phyloP scores from a whole-genome alignment of 768 basidiomycete genomes.

The Termitomyces sp. region DNA sequence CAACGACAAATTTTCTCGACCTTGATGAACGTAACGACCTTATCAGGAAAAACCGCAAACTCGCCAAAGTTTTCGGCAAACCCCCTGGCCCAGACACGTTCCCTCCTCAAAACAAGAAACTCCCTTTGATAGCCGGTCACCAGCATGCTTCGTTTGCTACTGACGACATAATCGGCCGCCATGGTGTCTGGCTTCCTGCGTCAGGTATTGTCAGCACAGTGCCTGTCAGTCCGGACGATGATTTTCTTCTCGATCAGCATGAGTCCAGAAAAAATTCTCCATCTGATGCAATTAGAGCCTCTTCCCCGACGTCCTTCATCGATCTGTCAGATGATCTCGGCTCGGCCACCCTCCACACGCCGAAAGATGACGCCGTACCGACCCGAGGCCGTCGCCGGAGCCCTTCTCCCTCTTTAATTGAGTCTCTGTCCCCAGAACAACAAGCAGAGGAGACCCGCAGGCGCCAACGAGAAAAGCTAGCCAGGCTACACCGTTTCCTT shows the following conservation, averaged over 20 bases:
- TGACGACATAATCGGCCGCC: constrained; percentile 9
- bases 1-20: constrained; percentile 65
- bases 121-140: constrained; percentile 15
- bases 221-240: constrained; percentile 52
- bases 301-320: constrained; percentile 51
- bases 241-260: constrained; percentile 27
- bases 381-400: constrained; percentile 22
- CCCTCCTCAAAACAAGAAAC: constrained; percentile 10
- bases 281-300: constrained; percentile 15
- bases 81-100: constrained; percentile 48
- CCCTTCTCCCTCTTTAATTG: constrained; percentile 39
- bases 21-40: constrained; percentile 67
- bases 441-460: constrained; percentile 59
- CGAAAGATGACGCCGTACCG: constrained; percentile 16
- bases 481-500: constrained; percentile 80
- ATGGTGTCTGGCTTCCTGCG: constrained; percentile 31
- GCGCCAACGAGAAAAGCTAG: constrained; percentile 71
- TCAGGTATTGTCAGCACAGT: constrained; percentile 22
- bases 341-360: constrained; percentile 19
- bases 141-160: constrained; percentile 20
- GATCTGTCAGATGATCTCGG: constrained; percentile 65
- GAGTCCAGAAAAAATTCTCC: constrained; percentile 11
- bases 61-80: constrained; percentile 77
- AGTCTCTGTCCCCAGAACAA: constrained; percentile 47
- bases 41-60: constrained; percentile 70